Conservation (phyloP, 108 stramenopile species). For the Cyclotella sp. region DNA sequence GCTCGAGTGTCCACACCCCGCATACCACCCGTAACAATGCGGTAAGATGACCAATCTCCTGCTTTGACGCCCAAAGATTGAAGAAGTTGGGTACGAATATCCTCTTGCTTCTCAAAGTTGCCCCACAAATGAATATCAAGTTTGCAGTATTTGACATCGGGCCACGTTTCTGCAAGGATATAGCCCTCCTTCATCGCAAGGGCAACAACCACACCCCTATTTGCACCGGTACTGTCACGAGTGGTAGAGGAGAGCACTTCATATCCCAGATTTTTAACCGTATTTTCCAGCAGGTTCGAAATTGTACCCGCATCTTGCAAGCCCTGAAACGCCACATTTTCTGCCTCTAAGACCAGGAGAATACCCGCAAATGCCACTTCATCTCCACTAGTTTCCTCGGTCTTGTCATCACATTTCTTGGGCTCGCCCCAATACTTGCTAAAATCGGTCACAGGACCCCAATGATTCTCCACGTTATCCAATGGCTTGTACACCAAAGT, state of each 20-base stretch:
- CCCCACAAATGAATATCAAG: slow-evolving; percentile 76
- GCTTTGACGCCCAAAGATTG: slow-evolving; percentile 18
- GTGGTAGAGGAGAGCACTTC: slow-evolving; percentile 31
- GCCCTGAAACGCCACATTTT: slow-evolving; percentile 53
- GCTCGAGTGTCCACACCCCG: slow-evolving; percentile 65
- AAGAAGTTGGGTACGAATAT: slow-evolving; percentile 31
- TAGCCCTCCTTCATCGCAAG: slow-evolving; percentile 74
- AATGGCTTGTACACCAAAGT: slow-evolving; percentile 46
- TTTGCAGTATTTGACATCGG: slow-evolving; percentile 63
- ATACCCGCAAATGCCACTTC: slow-evolving; percentile 45
- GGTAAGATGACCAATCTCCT: slow-evolving; percentile 53
- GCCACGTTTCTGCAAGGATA: slow-evolving; percentile 60
- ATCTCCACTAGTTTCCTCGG: slow-evolving; percentile 21
- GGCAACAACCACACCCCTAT: slow-evolving; percentile 15
- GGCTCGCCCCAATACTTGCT: slow-evolving; percentile 51
- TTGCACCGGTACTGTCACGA: slow-evolving; percentile 9
- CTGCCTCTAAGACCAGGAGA: slow-evolving; percentile 70
- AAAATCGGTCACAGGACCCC: slow-evolving; percentile 38
- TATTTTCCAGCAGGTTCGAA: slow-evolving; percentile 19
- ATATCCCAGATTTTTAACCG: slow-evolving; percentile 54
- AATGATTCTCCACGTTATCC: slow-evolving; percentile 39
- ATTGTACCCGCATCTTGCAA: slow-evolving; percentile 26
- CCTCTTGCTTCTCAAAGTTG: slow-evolving; percentile 50
- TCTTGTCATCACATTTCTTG: slow-evolving; percentile 10
- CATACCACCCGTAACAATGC: slow-evolving; percentile 81